Base-by-base conservation (phyloP, 2,329 filamentous ascomycete species). In the Penicillium rolfsii region DNA sequence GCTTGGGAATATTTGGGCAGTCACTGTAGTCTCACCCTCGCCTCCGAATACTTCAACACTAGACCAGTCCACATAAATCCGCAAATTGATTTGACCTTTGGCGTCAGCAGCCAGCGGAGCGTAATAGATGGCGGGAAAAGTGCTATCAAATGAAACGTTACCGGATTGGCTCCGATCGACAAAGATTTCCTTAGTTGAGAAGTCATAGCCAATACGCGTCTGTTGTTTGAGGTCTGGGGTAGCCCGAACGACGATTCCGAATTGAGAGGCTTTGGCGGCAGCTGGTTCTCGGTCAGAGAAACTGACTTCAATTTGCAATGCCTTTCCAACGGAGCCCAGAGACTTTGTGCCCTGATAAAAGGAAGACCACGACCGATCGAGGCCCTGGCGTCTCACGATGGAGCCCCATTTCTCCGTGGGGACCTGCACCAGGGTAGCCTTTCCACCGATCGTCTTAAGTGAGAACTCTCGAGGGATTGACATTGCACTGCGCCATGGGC, bases 1-100 rank as follows among this genome's bases (percentile, higher is more conserved):
- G 3, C 43, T 40, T 1, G 71, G 71, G 49, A 73, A 74, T 4
- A 74, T 67, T 54, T 73, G 71, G n/a, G 68, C 58, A 12, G 72
- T 72, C 30, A 74, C 16, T 2, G 68, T 67, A 4, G 63, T 59
- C 57, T 74, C 68, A 2, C 71, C 72, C 9, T 65, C 36, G 2
- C 69, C 71, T 0, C 69, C 70, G 52, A 73, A 71, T 2, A 73
- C 66, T 52, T 74, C 72, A 35, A 73, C 64, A 28, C 67, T 68
- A 9, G 70, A 72, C 67, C 70, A 71, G 57, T 75, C 69, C 4
- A 74, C 59, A 53, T 73, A 66, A 56, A 73, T 61, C 28, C 65
- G 60, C 26, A 70, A 49, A 12, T 55, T 50, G 49, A 74, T 61
- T 16, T 52, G 59, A 22, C 67, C 60, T 55, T 71, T 50, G 8